Base-by-base conservation (phyloP, 1,284 basidiomycete genomes). In the Chiua sp. region DNA sequence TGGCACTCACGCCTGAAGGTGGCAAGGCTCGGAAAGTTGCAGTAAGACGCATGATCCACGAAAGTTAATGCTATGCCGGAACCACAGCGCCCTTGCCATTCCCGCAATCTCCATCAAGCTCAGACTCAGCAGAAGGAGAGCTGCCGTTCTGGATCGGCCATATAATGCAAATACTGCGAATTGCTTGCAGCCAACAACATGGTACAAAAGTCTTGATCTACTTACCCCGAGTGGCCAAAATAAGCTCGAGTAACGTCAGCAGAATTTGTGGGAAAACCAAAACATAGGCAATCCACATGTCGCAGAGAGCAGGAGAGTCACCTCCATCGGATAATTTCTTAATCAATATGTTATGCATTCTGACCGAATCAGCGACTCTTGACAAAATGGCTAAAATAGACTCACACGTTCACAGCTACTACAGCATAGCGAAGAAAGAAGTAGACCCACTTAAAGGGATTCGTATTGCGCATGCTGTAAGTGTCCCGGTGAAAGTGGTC, bases 171-270 rank as follows among this genome's bases (percentile, higher is more conserved):
- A 58, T 22, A 70, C 67, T 68, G 53, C 44, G 13, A 15, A 3
- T 0, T 3, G 26, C n/a, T 42, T 59, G 15, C 28, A 33, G 16
- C 23, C 20, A 20, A 49, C 7, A 49, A 37, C 39, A 42, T n/a
- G 7, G 18, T 0, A 4, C 3, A 48, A 16, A 37, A 47, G 35
- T 51, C 3, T 13, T 3, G 3, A 37, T 55, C 2, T 32, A 59
- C 69, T 60, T 53, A 71, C 67, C 46, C 7, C 67, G 68, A 52
- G 23, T 42, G 10, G 59, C 69, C 60, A 68, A 48, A 39, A 70
- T 51, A 30, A 69, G 6, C 42, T 72, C 66, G 23, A 68, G 51
- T 37, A 44, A 46, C 22, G 39, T 66, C 22, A 4, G 37, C 22
- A 66, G 46, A 15, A 33, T 47, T n/a, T 72, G 67, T 4, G 56